Evolutionary conservation across 31 red algal genomes (phyloP).

Genomic region (Porphyra umbilicalis): DNA sequence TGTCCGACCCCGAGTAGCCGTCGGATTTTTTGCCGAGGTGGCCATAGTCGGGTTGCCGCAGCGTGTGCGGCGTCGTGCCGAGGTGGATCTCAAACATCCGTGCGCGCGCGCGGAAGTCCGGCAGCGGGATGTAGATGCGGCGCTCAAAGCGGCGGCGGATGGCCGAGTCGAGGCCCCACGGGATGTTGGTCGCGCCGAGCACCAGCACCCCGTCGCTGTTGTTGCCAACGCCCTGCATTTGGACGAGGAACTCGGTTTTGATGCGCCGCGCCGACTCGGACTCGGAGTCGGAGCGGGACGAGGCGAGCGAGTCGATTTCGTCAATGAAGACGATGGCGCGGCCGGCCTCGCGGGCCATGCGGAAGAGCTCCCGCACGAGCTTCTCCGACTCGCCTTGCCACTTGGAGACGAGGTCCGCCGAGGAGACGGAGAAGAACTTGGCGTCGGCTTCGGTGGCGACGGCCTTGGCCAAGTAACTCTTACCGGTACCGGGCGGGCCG

Average conservation of each 20-base stretch:
- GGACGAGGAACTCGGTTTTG: constrained; percentile 82
- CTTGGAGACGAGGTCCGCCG: constrained; percentile 66
- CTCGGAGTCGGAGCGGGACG: constrained; percentile 73
- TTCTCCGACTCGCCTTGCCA: constrained; percentile 92
- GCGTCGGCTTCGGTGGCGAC: constrained; percentile 71
- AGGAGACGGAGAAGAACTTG: constrained; percentile 44
- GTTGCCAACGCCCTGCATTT: constrained; percentile 87
- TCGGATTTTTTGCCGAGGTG: constrained; percentile 37
- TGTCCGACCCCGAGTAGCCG: constrained; percentile 81
- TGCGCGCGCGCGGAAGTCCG: constrained; percentile 51
- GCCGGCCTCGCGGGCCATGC: constrained; percentile 46
- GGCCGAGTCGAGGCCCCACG: constrained; percentile 81
- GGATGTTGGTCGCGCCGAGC: constrained; percentile 87
- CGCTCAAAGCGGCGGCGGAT: constrained; percentile 75
- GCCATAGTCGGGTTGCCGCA: constrained; percentile 28
- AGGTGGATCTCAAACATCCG: constrained; percentile 70
- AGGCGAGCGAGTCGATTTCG: constrained; percentile 79
- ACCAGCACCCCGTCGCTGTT: constrained; percentile 65
- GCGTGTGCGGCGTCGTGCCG: constrained; percentile 41
- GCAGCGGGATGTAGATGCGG: constrained; percentile 81
- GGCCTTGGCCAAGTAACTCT: constrained; percentile 81
- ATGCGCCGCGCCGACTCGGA: constrained; percentile 75
- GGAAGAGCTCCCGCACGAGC: constrained; percentile 73
- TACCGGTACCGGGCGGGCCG: constrained; percentile 77
- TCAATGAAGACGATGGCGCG: constrained; percentile 80